Evolutionary conservation across 306 rosid genomes (phyloP), one percentile per base, ranked within the genome.

Genomic region (Trichosanthes cucumerina): DNA sequence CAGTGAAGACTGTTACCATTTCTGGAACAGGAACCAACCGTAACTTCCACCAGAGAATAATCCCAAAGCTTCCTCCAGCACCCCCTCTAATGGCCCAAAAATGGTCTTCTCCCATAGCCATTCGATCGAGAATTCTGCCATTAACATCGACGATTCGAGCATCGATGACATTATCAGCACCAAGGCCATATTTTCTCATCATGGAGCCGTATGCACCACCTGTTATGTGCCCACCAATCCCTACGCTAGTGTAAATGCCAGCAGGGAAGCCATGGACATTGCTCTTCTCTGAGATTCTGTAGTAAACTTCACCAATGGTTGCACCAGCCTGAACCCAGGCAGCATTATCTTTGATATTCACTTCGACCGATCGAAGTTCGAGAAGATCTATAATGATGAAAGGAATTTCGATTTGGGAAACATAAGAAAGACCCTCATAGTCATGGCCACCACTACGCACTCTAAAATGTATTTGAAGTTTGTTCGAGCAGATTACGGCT

Each of bases 21-120:
- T 49, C 47, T 1, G 97, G 97, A 38, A 93, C 96, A 6, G 89
- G 86, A 39, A 90, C 97, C 0, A 93, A 89, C 49, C 85, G 89
- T 21, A 93, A 83, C 84, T 92, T 92, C 98, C 97, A 93, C 96
- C 93, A 85, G 1, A 93, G 91, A 34, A 93, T 82, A 41, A 93
- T 38, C 6, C 98, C 96, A 73, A 92, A 92, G 80, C 98, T 93
- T 49, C 80, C 96, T 57, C 97, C 97, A 46, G 92, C 98, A 3
- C 93, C 94, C 9, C 98, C 98, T 86, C 94, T 79, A 26, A 93
- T 89, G 1, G 94, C 98, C 97, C 96, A 93, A 81, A 93, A 93
- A 2, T 88, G 44, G 24, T 92, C 97, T 54, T 93, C 96, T 64
- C 98, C 97, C 98, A 93, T 93, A 36, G 87, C 65, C 74, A 44